phyloP scores from a whole-genome alignment of 2,329 filamentous ascomycete genomes.

The Colletotrichum viniferum region DNA sequence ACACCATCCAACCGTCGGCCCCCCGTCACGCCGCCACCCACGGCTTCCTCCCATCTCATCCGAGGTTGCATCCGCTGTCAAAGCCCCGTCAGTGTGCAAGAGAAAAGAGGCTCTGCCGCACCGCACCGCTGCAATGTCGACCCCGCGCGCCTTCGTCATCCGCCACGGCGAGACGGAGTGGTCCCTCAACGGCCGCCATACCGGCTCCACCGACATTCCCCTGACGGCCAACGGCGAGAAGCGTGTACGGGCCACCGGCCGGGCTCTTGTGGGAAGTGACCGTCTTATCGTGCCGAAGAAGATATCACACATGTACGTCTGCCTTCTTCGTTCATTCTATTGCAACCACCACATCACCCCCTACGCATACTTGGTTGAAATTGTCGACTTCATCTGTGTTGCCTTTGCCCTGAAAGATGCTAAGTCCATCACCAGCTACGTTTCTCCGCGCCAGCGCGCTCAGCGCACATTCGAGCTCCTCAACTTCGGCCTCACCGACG shows the following conservation, averaged over 20 bases:
- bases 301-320: conserved; percentile 77
- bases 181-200: conserved; percentile 87
- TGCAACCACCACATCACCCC: not conserved
- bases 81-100: not conserved
- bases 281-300: conserved; percentile 83
- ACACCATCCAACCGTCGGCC: not conserved
- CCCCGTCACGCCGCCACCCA: not conserved
- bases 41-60: not conserved
- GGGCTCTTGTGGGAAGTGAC: conserved; percentile 83
- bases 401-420: not conserved
- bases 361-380: not conserved
- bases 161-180: conserved; percentile 96
- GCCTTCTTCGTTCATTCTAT: not conserved
- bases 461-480: conserved; percentile 91
- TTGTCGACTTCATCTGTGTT: not conserved
- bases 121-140: conserved; percentile 29
- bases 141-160: conserved; percentile 79
- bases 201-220: conserved; percentile 83
- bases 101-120: not conserved
- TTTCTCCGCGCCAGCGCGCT: conserved; percentile 83
- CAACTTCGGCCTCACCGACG: conserved; percentile 70
- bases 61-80: not conserved
- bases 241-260: conserved; percentile 76
- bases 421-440: conserved; percentile 60
- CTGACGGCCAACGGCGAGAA: conserved; percentile 83